A percentile compares a stretch with the other conserved stretches of the same genome.
phyloP scores from a whole-genome alignment of 164 flowering plant genomes.

The Magnolia changhungtana region DNA sequence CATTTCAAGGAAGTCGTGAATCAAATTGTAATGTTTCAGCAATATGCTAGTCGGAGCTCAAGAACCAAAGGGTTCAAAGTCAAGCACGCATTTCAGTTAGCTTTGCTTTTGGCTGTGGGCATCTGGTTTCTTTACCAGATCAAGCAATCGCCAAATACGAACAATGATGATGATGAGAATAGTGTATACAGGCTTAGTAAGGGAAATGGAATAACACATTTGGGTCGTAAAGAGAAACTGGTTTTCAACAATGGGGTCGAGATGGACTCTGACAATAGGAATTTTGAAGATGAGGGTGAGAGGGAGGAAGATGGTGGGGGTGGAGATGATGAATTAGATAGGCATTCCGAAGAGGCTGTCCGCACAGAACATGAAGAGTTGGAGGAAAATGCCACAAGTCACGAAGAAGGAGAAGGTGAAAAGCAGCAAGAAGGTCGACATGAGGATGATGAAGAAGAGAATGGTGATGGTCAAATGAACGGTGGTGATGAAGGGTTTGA shows the following conservation, averaged over 20 bases:
- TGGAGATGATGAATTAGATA: constrained; percentile 16
- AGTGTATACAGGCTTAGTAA: neutral
- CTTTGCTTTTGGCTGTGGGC: constrained; percentile 62
- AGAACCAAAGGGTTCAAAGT: constrained; percentile 57
- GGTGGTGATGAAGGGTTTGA: neutral
- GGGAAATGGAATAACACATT: neutral
- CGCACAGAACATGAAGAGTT: constrained; percentile 8
- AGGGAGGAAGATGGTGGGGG: constrained; percentile 9
- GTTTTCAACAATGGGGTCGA: constrained; percentile 7
- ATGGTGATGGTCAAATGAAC: neutral
- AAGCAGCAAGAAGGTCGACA: constrained; percentile 4
- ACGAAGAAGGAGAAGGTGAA: constrained; percentile 4
- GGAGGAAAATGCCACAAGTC: neutral
- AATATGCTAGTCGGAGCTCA: constrained; percentile 45
- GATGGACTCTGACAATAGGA: neutral
- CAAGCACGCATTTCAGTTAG: constrained; percentile 57
- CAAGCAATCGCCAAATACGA: constrained; percentile 64
- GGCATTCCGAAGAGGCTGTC: neutral
- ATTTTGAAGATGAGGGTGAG: neutral
- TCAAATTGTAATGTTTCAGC: constrained; percentile 33
- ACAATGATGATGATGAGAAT: constrained; percentile 35
- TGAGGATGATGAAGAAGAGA: constrained; percentile 11
- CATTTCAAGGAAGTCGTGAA: neutral
- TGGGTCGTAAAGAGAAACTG: constrained; percentile 23
- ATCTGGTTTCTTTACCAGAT: constrained; percentile 82